Base-by-base conservation (phyloP, 164 flowering plant species). In the Warburgia ugandensis region DNA sequence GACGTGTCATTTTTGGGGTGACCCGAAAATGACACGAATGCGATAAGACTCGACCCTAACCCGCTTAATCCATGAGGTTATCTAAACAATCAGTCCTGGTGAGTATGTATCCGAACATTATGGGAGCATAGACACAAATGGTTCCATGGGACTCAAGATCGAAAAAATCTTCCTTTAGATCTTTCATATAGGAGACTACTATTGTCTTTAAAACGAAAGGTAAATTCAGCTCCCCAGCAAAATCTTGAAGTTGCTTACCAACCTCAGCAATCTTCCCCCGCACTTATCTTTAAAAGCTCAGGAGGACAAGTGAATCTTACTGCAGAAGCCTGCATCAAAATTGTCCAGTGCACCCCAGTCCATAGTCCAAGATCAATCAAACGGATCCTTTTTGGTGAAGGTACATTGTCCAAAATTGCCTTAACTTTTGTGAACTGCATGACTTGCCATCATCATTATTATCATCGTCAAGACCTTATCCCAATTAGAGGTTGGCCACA, bases 281-380 rank as follows among this genome's bases (percentile, higher is more conserved):
- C 68, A 17, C 75, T 79, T 26, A 79, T 55, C 58, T 67, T 77
- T 3, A 79, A 68, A 67, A 55, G 75, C 47, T 76, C 77, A 39
- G 76, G 4, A 10, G 68, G 70, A 20, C 45, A 29, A 14, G 44
- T 57, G 14, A 20, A 4, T 47, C 62, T 47, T 4, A 45, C 40
- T 17, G 61, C 61, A 16, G 78, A 68, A 29, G 78, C 81, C 50
- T 78, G 83, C 76, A 81, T 78, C 55, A 81, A 28, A 8, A 55
- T 42, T 9, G 63, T 52, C 63, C 71, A 74, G 1, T 74, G 78
- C 3, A 65, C 31, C 0, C 87, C 87, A 3, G 11, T 49, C 35
- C 60, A 59, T 23, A 73, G 65, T 31, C 45, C 66, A 20, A 80
- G 66, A 56, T 78, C 79, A 14, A 80, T 65, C 11, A 78, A 30